Evolutionary conservation across 2,329 filamentous ascomycete genomes (phyloP), one percentile per base, ranked within the genome.

Genomic region (Epichloe brachyelytri): DNA sequence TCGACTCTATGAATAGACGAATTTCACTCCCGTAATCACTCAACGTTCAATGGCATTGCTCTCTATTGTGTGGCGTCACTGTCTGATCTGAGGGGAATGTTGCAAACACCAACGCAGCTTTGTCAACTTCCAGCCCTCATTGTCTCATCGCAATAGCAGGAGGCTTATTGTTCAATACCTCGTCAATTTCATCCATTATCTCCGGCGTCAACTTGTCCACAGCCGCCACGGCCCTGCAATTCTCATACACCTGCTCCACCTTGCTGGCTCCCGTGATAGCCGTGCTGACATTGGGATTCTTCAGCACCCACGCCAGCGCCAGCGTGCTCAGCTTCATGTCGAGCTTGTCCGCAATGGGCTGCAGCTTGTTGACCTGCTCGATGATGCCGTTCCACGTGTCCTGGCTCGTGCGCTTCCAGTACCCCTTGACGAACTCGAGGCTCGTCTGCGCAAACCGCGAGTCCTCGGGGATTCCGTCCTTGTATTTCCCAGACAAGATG

Each of bases 401-500:
- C 60, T 71, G 69, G 52, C 69, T 70, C 11, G 73, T 77, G 36
- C 69, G 63, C 63, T 75, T 68, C 71, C 72, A 74, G 65, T 68
- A 76, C 38, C 73, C 71, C 53, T 72, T 67, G 57, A 82, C 72
- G 61, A 76, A 83, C 49, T 75, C 71, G 54, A 82, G 73, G 48
- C 76, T 69, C 41, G 73, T 73, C 58, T 74, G 71, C 12, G 74
- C 74, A 52, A 83, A 70, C 30, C 82, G 71, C n/a, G 77, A 80
- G 55, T 76, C 75, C 4, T 74, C 67, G 4, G 80, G 79, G 40
- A 83, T 76, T 30, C 77, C 78, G 57, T 82, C 68, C 62, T 79
- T 81, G 67, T 85, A 85, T 65, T 85, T 85, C 45, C 82, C 82
- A 0, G 79, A 80, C 55, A 85, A 67, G 53, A 85, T 71, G 19